Base-by-base conservation (phyloP, 148 eudicot species). In the Camellia japonica region DNA sequence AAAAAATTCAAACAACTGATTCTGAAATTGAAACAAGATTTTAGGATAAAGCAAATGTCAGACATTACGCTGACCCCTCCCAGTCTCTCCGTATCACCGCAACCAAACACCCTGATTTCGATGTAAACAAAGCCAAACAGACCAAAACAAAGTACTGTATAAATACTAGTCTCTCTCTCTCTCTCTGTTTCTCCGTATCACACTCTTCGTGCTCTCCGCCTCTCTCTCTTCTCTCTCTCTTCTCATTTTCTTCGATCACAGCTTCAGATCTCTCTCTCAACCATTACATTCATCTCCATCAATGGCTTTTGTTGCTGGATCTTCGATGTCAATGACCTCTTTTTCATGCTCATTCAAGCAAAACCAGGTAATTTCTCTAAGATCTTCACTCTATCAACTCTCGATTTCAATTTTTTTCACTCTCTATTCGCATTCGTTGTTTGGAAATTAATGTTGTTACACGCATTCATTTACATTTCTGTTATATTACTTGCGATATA, bases 191-290 rank as follows among this genome's bases (percentile, higher is more conserved):
- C 16, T 12, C 69, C 16, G 19, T 66, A 49, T 67, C 73, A 67
- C 65, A 10, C 64, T 68, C 80, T 54, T 77, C 51, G 80, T 66
- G 73, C 51, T 38, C 73, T 77, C 73, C 80, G 80, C 73, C 80
- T 7, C 20, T 51, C 61, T 19, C 58, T 71, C 73, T 16, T 58
- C 51, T 3, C 23, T 58, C 49, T 55, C 47, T 38, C 49, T 38
- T 6, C 9, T 10, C 46, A 43, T 42, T 23, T 47, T 30, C 41
- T 65, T n/a, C 20, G 46, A 3, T 0, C 9, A 72, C 20, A 30
- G 20, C 14, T 55, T 77, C 60, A 51, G 79, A 77, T 77, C 71
- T 61, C 68, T 61, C 42, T 61, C 69, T 56, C 44, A 18, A 44
- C 41, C 43, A 11, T 64, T n/a, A 49, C 3, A 70, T 16, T 12